A percentile compares a stretch with the other conserved stretches of the same genome.
These are phyloP conservation scores for Globisporangium apiculatum DNA, from an alignment of 352 stramenopile genomes.

Conservation along the genomic window DNA sequence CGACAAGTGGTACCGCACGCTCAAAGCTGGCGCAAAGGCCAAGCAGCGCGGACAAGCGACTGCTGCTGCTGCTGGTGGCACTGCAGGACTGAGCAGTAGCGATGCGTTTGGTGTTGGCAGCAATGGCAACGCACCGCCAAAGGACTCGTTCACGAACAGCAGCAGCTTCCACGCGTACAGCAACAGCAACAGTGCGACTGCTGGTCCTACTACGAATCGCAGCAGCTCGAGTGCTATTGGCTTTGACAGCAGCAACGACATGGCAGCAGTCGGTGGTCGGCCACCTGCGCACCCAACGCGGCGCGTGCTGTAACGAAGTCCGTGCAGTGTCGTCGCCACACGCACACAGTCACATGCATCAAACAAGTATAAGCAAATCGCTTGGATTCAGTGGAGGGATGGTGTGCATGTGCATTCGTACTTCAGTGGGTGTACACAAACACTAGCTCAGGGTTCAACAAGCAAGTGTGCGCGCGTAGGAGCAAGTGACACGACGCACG, in stretches of 20 bases:
- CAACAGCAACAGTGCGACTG: not conserved
- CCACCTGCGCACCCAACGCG: slow-evolving; percentile 67
- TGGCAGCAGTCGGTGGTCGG: slow-evolving; percentile 11
- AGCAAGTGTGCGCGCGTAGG: not conserved
- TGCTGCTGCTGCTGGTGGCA: not conserved
- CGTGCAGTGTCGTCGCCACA: not conserved
- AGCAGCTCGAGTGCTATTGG: not conserved
- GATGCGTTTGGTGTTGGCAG: not conserved
- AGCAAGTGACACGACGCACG: slow-evolving; percentile 1
- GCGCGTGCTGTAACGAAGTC: no score
- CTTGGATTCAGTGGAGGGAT: not conserved
- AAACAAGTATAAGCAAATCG: not conserved
- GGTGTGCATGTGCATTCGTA: not conserved
- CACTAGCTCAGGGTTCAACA: no score
- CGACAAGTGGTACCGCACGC: slow-evolving; percentile 82
- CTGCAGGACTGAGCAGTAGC: no score
- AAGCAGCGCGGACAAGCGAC: slow-evolving; percentile 63
- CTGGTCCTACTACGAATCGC: not conserved
- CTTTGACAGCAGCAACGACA: slow-evolving; percentile 28
- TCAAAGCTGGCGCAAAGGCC: slow-evolving; percentile 76
- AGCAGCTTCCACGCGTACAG: slow-evolving; percentile 48
- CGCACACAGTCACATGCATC: not conserved
- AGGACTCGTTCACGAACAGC: slow-evolving; percentile 63
- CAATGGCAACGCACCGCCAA: slow-evolving; percentile 13
- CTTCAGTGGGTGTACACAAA: no score